phyloP scores from a whole-genome alignment of 2,329 filamentous ascomycete species.

The Calcarisporium arbuscula region DNA sequence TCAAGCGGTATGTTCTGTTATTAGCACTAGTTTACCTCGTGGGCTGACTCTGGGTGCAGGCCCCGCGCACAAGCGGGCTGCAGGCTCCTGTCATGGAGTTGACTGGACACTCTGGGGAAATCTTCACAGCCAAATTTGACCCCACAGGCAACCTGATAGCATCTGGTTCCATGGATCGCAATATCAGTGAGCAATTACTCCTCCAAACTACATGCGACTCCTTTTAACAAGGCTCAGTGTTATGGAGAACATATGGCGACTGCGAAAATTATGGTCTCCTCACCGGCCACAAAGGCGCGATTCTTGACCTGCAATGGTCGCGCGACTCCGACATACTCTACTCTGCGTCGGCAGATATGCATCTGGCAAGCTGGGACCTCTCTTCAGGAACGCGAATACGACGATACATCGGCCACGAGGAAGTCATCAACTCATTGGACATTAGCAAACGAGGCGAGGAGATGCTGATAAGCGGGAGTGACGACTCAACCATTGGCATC shows the following conservation, averaged over 20 bases:
- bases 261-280: conserved; percentile 93
- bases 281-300: conserved; percentile 81
- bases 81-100: conserved; percentile 94
- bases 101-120: conserved; percentile 73
- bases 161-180: conserved; percentile 91
- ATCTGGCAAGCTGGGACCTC: conserved; percentile 89
- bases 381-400: conserved; percentile 90
- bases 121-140: conserved; percentile 88
- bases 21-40: background rate
- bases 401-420: conserved; percentile 86
- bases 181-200: conserved; percentile 58
- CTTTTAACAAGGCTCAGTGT: conserved; percentile 47
- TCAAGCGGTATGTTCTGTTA: conserved; percentile 38
- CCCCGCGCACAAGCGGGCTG: conserved; percentile 71
- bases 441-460: conserved; percentile 87
- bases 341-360: conserved; percentile 88
- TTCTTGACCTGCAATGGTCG: conserved; percentile 94
- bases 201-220: background rate
- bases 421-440: conserved; percentile 89
- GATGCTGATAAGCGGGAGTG: conserved; percentile 81
- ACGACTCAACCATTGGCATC: conserved; percentile 88
- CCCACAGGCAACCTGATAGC: conserved; percentile 83
- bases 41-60: conserved; percentile 40
- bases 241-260: conserved; percentile 88
- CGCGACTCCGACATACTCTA: conserved; percentile 87